A percentile compares a stretch with the other conserved stretches of the same genome.
Evolutionary conservation across 768 basidiomycete species (phyloP).

Genomic region (Phlebiopsis flavidoalba): DNA sequence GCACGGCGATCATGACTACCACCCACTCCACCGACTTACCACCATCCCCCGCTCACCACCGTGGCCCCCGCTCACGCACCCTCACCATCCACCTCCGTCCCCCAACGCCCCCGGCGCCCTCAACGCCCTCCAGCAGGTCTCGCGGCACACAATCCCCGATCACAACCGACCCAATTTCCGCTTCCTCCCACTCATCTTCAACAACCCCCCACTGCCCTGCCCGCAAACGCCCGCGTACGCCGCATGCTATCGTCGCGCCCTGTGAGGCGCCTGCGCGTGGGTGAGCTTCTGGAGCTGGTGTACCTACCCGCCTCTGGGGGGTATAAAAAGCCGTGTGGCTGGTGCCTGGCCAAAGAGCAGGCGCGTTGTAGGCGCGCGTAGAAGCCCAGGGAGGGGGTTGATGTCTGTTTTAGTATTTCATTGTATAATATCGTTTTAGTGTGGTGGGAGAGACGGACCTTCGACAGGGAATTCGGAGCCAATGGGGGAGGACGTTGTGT

Average conservation of each 20-base stretch:
- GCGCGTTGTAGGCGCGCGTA: constrained; percentile 84
- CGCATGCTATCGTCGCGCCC: constrained; percentile 88
- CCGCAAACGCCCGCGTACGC: constrained; percentile 87
- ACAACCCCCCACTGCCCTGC: constrained; percentile 60
- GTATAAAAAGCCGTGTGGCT: not conserved
- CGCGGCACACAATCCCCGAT: constrained; percentile 76
- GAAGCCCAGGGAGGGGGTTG: constrained; percentile 84
- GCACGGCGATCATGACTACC: too few relatives aligned
- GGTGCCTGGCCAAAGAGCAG: constrained; percentile 52
- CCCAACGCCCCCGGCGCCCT: too few relatives aligned
- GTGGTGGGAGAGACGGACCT: constrained; percentile 12
- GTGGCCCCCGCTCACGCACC: constrained; percentile 53
- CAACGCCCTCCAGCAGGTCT: too few relatives aligned
- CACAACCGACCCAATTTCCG: constrained; percentile 84
- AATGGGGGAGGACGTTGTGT: constrained; percentile 59
- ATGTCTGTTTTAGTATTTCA: too few relatives aligned
- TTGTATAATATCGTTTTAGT: not conserved
- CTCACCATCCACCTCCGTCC: constrained; percentile 74
- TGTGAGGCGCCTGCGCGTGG: constrained; percentile 74
- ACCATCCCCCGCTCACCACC: constrained; percentile 8
- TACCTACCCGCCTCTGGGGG: constrained; percentile 45
- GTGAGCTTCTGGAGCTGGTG: constrained; percentile 68
- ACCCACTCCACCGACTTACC: too few relatives aligned
- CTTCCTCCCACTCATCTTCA: constrained; percentile 72
- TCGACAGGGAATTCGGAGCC: constrained; percentile 97